Percentiles rank a stretch among this genome's conserved stretches.
Evolutionary conservation across 2,329 filamentous ascomycete species (phyloP).

Genomic region (Alternaria consortialis): DNA sequence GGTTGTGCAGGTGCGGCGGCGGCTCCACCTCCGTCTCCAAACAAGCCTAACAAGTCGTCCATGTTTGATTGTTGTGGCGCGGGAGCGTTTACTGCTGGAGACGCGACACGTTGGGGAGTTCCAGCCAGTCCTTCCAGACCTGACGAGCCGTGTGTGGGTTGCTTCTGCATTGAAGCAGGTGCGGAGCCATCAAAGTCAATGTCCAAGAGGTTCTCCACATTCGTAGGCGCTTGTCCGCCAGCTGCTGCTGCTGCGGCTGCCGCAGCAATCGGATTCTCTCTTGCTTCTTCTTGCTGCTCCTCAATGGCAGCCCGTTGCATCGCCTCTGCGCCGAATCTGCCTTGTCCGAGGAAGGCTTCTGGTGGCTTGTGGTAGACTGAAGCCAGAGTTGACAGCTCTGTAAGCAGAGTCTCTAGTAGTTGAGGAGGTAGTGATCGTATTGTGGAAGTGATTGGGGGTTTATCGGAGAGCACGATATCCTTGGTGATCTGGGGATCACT

Average conservation of each 20-base stretch:
- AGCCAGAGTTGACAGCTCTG: slow-evolving; percentile 90
- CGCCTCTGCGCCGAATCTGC: slow-evolving; percentile 90
- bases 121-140: slow-evolving; percentile 65
- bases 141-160: slow-evolving; percentile 60
- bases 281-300: slow-evolving; percentile 90
- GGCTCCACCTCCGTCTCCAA: slow-evolving; percentile 56
- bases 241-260: slow-evolving; percentile 73
- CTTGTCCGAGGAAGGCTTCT: slow-evolving; percentile 96
- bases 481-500: slow-evolving; percentile 91
- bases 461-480: slow-evolving; percentile 91
- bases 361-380: slow-evolving; percentile 99
- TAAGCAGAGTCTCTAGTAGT: slow-evolving; percentile 87
- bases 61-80: slow-evolving; percentile 66
- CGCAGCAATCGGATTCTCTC: slow-evolving; percentile 92
- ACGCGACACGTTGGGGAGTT: slow-evolving; percentile 74
- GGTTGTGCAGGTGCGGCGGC: slow-evolving; percentile 39
- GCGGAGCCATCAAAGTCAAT: slow-evolving; percentile 95
- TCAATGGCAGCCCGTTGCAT: slow-evolving; percentile 96
- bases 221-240: slow-evolving; percentile 70
- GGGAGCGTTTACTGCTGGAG: slow-evolving; percentile 62
- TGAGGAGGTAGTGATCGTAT: slow-evolving; percentile 87
- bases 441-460: slow-evolving; percentile 92
- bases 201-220: slow-evolving; percentile 93
- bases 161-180: slow-evolving; percentile 82
- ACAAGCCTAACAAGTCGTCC: slow-evolving; percentile 82